phyloP scores from a whole-genome alignment of 495 filamentous ascomycete species.

The Haplographium delicatum region DNA sequence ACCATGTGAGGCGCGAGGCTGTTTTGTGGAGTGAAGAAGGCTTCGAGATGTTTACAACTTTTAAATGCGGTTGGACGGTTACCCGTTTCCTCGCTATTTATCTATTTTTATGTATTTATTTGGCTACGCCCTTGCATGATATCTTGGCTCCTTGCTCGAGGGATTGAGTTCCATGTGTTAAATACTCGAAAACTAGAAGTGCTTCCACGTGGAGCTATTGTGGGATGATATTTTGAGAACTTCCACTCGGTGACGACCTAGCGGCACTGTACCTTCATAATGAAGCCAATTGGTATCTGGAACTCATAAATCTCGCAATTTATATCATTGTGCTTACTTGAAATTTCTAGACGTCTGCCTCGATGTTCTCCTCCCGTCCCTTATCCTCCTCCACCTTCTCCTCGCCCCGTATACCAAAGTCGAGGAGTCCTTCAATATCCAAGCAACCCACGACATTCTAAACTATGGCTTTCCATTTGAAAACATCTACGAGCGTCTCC shows the following conservation, averaged over 20 bases:
- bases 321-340: not conserved
- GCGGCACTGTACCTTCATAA: too few relatives aligned
- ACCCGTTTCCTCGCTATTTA: not conserved
- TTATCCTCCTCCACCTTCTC: slow-evolving; percentile 71
- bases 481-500: slow-evolving; percentile 45
- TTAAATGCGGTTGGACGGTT: not conserved
- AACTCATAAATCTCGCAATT: not conserved
- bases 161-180: not conserved
- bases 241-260: not conserved
- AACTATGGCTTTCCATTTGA: slow-evolving; percentile 66
- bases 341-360: slow-evolving; percentile 44
- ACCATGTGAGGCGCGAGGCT: slow-evolving; percentile 16
- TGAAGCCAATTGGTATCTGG: slow-evolving; percentile 14
- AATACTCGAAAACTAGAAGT: not conserved
- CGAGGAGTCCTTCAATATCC: slow-evolving; percentile 97
- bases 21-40: not conserved
- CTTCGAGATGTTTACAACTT: not conserved
- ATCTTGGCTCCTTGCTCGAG: too few relatives aligned
- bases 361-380: slow-evolving; percentile 51
- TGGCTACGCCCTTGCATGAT: too few relatives aligned
- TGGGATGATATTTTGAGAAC: too few relatives aligned
- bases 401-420: slow-evolving; percentile 94
- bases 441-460: slow-evolving; percentile 87
- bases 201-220: slow-evolving; percentile 4
- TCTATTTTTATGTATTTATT: not conserved